These are phyloP conservation scores for Cladobotryum protrusum DNA, from an alignment of 2,329 filamentous ascomycete genomes.

Conservation along the genomic window DNA sequence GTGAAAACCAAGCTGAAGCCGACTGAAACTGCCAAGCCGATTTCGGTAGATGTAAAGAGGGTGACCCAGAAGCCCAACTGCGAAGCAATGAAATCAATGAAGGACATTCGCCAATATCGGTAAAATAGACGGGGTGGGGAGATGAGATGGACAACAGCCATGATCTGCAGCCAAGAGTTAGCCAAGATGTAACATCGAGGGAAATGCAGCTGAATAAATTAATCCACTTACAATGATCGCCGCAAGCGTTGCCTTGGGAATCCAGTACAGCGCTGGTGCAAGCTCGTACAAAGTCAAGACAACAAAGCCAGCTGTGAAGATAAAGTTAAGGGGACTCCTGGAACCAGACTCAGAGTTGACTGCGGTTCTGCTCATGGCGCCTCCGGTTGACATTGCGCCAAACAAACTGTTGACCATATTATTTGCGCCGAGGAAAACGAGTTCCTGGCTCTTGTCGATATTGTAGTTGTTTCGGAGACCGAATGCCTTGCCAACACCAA, in stretches of 20 bases:
- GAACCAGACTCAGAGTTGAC: slow-evolving; percentile 61
- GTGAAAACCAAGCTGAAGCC: slow-evolving; percentile 59
- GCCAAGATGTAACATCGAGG: not conserved
- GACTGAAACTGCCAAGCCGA: slow-evolving; percentile 53
- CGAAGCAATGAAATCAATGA: slow-evolving; percentile 57
- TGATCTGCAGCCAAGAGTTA: slow-evolving; percentile 36
- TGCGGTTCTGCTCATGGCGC: slow-evolving; percentile 61
- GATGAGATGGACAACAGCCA: slow-evolving; percentile 57
- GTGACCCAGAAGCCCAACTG: slow-evolving; percentile 61
- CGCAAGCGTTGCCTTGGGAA: slow-evolving; percentile 58
- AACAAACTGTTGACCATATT: slow-evolving; percentile 63
- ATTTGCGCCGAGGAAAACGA: slow-evolving; percentile 55
- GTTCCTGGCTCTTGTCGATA: slow-evolving; percentile 59
- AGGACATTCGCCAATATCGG: slow-evolving; percentile 57
- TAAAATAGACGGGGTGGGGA: slow-evolving; percentile 54
- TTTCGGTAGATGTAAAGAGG: slow-evolving; percentile 53
- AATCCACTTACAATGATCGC: slow-evolving; percentile 52
- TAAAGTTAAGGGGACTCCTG: slow-evolving; percentile 53
- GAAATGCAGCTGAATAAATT: not conserved
- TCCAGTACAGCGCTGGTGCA: slow-evolving; percentile 57
- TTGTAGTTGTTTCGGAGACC: slow-evolving; percentile 55
- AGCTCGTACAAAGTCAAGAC: slow-evolving; percentile 57
- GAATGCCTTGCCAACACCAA: slow-evolving; percentile 59
- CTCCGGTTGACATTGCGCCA: slow-evolving; percentile 56
- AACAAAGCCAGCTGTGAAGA: slow-evolving; percentile 56